Evolutionary conservation across 2,329 filamentous ascomycete genomes (phyloP).

Genomic region (Lasiodiplodia gonubiensis): DNA sequence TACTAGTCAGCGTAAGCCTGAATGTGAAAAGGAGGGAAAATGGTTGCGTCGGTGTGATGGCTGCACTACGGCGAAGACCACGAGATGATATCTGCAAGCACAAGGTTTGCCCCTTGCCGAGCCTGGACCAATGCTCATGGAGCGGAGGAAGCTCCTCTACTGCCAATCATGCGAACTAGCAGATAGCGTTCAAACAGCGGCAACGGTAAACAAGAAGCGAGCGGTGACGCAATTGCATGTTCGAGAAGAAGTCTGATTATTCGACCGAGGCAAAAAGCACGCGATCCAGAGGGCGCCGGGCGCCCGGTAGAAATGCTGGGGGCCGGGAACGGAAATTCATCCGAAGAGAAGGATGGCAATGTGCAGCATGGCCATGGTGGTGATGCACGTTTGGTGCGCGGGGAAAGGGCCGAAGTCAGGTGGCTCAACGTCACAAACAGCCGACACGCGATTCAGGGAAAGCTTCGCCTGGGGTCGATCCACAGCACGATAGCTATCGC

Average conservation of each 20-base stretch:
- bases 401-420: conserved; percentile 20
- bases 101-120: not conserved
- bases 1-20: conserved; percentile 71
- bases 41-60: not conserved
- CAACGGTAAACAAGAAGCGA: not conserved
- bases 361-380: not conserved
- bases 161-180: not conserved
- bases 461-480: conserved; percentile 9
- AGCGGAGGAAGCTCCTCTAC: not conserved
- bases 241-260: conserved; percentile 14
- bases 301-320: not conserved
- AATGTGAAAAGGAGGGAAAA: not conserved
- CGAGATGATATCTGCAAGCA: not conserved
- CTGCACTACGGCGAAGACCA: not conserved
- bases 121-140: not conserved
- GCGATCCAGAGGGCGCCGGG: not conserved
- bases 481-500: not conserved
- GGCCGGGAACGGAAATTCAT: not conserved
- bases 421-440: conserved; percentile 22
- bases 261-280: conserved; percentile 2
- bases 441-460: conserved; percentile 7
- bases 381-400: not conserved
- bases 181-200: not conserved
- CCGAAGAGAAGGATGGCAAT: not conserved
- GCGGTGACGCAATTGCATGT: not conserved